Evolutionary conservation across 768 basidiomycete genomes (phyloP).

Genomic region (Hericium erinaceus): DNA sequence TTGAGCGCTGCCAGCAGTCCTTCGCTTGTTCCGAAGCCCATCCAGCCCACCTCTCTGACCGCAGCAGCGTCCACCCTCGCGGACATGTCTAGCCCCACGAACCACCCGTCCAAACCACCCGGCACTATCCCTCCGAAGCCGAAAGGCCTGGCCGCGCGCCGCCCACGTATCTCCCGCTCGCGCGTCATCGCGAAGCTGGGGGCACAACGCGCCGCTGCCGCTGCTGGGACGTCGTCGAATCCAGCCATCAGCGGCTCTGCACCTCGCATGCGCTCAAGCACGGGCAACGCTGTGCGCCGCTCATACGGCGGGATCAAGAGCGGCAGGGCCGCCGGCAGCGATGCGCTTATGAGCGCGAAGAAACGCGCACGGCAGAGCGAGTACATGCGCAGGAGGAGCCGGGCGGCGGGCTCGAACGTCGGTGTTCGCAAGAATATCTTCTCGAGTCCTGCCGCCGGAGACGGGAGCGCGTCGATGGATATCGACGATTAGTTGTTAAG

Average conservation of each 20-base stretch:
- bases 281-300: conserved; percentile 23
- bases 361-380: conserved; percentile 72
- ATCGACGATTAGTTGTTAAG: not conserved
- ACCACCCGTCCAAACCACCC: conserved; percentile 2
- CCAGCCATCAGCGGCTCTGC: conserved; percentile 6
- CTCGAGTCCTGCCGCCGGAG: not conserved
- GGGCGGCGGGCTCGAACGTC: conserved; percentile 15
- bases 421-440: not conserved
- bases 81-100: not conserved
- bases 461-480: conserved; percentile 13
- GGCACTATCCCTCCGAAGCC: conserved; percentile 18
- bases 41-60: conserved; percentile 21
- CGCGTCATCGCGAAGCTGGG: conserved; percentile 71
- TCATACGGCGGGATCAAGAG: conserved; percentile 23
- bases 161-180: conserved; percentile 74
- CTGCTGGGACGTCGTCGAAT: conserved; percentile 19
- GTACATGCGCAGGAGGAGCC: conserved; percentile 50
- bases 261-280: conserved; percentile 41
- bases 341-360: conserved; percentile 55
- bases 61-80: conserved; percentile 19
- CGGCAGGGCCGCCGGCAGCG: conserved; percentile 18
- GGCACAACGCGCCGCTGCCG: conserved; percentile 50
- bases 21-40: conserved; percentile 11
- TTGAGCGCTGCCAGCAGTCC: conserved; percentile 19
- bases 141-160: conserved; percentile 35